Conservation (phyloP, 192 early-diverging fungal genomes). For the Backusella liffmaniae region DNA sequence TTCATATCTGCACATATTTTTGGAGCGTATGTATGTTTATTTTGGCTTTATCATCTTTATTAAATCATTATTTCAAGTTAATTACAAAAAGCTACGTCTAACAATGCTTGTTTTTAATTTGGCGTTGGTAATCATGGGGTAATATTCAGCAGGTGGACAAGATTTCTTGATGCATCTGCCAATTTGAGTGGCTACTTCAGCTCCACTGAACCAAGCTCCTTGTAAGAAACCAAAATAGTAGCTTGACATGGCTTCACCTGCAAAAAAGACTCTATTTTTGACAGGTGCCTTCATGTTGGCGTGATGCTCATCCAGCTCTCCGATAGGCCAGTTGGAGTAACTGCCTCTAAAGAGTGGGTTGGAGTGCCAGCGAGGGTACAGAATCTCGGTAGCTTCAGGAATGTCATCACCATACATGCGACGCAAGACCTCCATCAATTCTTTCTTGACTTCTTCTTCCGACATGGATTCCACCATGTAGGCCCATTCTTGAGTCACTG, state of each 20-base stretch:
- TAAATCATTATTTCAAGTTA: background rate
- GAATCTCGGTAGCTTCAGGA: constrained; percentile 25
- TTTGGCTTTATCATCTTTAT: background rate
- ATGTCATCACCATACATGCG: constrained; percentile 35
- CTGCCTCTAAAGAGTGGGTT: constrained; percentile 40
- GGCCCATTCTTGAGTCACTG: constrained; percentile 30
- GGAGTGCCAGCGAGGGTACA: constrained; percentile 36
- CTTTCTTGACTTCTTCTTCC: constrained; percentile 24
- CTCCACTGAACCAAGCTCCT: constrained; percentile 33
- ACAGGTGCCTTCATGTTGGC: constrained; percentile 37
- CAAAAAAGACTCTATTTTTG: constrained; percentile 35
- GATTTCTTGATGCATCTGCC: constrained; percentile 19
- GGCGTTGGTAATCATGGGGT: constrained; percentile 18
- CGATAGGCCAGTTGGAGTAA: constrained; percentile 44
- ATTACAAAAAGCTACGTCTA: constrained; percentile 7
- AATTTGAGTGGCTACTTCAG: constrained; percentile 12
- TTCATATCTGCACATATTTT: background rate
- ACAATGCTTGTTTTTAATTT: constrained; percentile 15
- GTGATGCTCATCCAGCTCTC: constrained; percentile 34
- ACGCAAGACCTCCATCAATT: constrained; percentile 30
- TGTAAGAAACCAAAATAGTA: constrained; percentile 32
- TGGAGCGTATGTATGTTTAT: background rate
- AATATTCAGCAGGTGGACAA: constrained; percentile 25
- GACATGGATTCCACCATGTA: constrained; percentile 29
- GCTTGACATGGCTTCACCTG: constrained; percentile 35